These are phyloP conservation scores for Starmerella tilneyi DNA, from an alignment of 805 yeast genomes.

Conservation along the genomic window DNA sequence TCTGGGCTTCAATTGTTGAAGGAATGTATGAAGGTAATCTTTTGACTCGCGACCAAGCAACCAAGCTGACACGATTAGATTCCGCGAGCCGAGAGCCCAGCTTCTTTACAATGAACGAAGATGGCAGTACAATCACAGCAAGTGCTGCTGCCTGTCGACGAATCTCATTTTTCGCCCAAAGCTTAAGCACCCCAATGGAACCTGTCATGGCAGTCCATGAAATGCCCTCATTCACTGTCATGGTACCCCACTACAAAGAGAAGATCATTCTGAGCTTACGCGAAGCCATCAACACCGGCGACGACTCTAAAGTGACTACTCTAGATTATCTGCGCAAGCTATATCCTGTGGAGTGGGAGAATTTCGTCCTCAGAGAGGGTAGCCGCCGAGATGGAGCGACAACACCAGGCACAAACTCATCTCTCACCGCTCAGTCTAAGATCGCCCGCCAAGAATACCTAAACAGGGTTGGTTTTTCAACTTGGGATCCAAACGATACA, in stretches of 20 bases:
- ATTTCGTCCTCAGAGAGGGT: slow-evolving; percentile 53
- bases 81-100: slow-evolving; percentile 49
- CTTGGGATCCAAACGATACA: slow-evolving; percentile 24
- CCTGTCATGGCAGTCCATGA: slow-evolving; percentile 53
- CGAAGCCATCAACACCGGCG: slow-evolving; percentile 65
- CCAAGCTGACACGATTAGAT: slow-evolving; percentile 48
- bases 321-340: slow-evolving; percentile 68
- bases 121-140: slow-evolving; percentile 38
- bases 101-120: slow-evolving; percentile 76
- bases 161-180: slow-evolving; percentile 81
- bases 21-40: slow-evolving; percentile 77
- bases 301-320: slow-evolving; percentile 55
- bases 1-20: slow-evolving; percentile 78
- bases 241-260: slow-evolving; percentile 80
- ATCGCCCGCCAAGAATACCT: neutral
- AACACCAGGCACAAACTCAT: neutral
- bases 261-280: slow-evolving; percentile 64
- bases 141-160: slow-evolving; percentile 66
- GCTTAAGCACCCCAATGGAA: slow-evolving; percentile 75
- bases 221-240: slow-evolving; percentile 75
- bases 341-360: slow-evolving; percentile 68
- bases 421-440: neutral
- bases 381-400: neutral
- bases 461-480: slow-evolving; percentile 21
- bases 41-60: slow-evolving; percentile 61